Percentiles rank a stretch among this genome's conserved stretches.
Evolutionary conservation across 257 asterid genomes (phyloP).

Genomic region (Rubia yunnanensis): DNA sequence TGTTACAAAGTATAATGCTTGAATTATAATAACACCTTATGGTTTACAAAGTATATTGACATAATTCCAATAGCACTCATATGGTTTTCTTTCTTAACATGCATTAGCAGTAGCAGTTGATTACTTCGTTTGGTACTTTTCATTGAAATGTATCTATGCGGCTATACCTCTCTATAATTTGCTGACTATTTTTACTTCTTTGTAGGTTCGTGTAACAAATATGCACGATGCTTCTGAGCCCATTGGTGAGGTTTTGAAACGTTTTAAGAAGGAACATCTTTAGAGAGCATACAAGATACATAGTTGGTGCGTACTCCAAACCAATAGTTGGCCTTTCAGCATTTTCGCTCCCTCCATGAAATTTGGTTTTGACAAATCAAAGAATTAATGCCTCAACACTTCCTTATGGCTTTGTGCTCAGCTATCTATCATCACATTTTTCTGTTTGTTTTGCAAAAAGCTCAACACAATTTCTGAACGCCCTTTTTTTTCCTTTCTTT

Average conservation of each 20-base stretch:
- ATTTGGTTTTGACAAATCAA: background rate
- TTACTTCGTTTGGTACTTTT: background rate
- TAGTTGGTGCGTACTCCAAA: constrained; percentile 43
- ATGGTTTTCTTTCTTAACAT: background rate
- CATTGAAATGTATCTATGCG: background rate
- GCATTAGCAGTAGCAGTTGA: background rate
- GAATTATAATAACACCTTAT: no score
- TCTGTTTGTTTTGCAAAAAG: background rate
- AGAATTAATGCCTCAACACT: background rate
- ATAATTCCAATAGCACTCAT: background rate
- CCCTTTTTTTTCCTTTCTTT: background rate
- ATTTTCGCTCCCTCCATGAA: background rate
- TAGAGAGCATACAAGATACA: constrained; percentile 73
- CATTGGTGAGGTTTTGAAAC: constrained; percentile 84
- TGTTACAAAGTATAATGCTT: background rate
- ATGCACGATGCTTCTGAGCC: constrained; percentile 93
- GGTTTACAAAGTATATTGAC: no score
- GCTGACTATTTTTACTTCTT: constrained; percentile 1
- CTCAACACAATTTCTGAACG: background rate
- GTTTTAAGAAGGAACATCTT: constrained; percentile 82
- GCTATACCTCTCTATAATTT: background rate
- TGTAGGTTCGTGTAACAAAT: constrained; percentile 87
- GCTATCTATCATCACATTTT: background rate
- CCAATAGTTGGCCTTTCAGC: background rate
- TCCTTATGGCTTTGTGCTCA: background rate